A percentile compares a stretch with the other conserved stretches of the same genome.
Evolutionary conservation across 140 eudicot species (phyloP).

Genomic region (Cichorium intybus): DNA sequence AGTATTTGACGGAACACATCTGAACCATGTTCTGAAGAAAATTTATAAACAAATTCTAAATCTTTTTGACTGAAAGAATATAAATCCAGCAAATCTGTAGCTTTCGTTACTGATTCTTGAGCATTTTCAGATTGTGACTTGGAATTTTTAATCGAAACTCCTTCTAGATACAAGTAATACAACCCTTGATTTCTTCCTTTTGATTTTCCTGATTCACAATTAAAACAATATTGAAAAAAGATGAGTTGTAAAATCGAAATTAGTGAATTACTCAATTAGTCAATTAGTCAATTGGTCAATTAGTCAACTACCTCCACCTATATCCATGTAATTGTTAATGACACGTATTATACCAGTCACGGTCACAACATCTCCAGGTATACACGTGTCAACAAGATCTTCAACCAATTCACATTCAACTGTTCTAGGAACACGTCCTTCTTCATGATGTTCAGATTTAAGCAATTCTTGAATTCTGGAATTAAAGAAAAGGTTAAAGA

Average conservation of each 20-base stretch:
- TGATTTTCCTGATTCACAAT: slow-evolving; percentile 64
- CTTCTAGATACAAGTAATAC: slow-evolving; percentile 89
- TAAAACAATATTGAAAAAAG: neutral
- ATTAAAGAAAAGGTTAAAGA: neutral
- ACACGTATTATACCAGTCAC: slow-evolving; percentile 85
- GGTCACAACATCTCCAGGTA: slow-evolving; percentile 96
- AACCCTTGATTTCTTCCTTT: slow-evolving; percentile 87
- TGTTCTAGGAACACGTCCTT: slow-evolving; percentile 97
- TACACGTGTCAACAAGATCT: slow-evolving; percentile 93
- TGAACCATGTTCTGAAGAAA: slow-evolving; percentile 65
- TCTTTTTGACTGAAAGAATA: slow-evolving; percentile 83
- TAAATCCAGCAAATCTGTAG: slow-evolving; percentile 64
- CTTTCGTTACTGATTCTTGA: slow-evolving; percentile 41
- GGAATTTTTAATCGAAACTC: slow-evolving; percentile 74
- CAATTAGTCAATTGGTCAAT: too few relatives aligned
- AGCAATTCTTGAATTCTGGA: slow-evolving; percentile 83
- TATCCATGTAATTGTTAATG: slow-evolving; percentile 91
- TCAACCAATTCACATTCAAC: slow-evolving; percentile 92
- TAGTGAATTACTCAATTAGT: too few relatives aligned
- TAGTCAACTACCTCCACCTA: slow-evolving; percentile 99
- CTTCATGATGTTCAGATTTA: slow-evolving; percentile 94
- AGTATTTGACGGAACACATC: slow-evolving; percentile 83
- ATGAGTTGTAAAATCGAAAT: neutral
- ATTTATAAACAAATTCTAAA: slow-evolving; percentile 69
- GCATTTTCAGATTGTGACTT: slow-evolving; percentile 69